phyloP scores from a whole-genome alignment of 1,139 yeast species.

The Kodamaea fungicola region DNA sequence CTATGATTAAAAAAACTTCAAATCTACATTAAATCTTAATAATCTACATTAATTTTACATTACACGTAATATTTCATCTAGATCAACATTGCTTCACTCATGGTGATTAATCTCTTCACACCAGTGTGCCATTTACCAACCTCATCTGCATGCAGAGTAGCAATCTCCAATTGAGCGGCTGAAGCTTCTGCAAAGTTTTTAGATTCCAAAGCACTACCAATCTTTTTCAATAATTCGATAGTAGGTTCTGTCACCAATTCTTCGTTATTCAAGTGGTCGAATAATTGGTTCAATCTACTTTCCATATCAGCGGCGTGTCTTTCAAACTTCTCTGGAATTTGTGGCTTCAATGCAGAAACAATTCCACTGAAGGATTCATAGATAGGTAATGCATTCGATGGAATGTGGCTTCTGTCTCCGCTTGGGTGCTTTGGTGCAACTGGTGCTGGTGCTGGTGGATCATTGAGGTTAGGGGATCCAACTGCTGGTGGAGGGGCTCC shows the following conservation, averaged over 20 bases:
- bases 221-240: conserved; percentile 47
- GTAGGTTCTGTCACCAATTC: conserved; percentile 62
- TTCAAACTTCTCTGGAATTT: conserved; percentile 68
- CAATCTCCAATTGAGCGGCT: conserved; percentile 53
- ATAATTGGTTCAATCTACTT: conserved; percentile 72
- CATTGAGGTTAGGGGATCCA: conserved; percentile 4
- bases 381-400: conserved; percentile 57
- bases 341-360: conserved; percentile 63
- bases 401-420: conserved; percentile 72
- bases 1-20: too few relatives aligned
- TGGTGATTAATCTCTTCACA: conserved; percentile 79
- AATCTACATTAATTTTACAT: too few relatives aligned
- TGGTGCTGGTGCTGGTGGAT: conserved; percentile 10
- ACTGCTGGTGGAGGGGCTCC: conserved; percentile 4
- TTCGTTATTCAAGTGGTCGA: conserved; percentile 75
- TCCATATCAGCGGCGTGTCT: conserved; percentile 81
- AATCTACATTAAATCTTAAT: too few relatives aligned
- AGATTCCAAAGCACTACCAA: conserved; percentile 49
- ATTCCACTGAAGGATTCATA: conserved; percentile 52
- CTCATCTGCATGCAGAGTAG: conserved; percentile 67
- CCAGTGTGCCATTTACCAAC: conserved; percentile 94
- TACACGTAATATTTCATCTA: neutral
- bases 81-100: conserved; percentile 51
- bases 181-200: conserved; percentile 63
- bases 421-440: conserved; percentile 48